Evolutionary conservation across 2,329 filamentous ascomycete genomes (phyloP), one percentile per base, ranked within the genome.

Genomic region (Penicillium sp.): DNA sequence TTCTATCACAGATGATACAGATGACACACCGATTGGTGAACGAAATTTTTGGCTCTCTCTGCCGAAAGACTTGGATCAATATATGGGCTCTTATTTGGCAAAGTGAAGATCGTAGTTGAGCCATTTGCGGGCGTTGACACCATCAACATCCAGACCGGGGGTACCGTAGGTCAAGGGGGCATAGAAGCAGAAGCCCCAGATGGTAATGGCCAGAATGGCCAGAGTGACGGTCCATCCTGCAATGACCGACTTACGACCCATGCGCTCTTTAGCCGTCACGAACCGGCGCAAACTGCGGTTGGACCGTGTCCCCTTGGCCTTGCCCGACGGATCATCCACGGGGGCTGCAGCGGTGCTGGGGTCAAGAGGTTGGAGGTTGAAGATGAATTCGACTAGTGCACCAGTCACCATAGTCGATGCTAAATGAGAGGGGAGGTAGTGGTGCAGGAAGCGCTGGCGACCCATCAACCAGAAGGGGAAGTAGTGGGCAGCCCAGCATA

Each of bases 401-500:
- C 92, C 92, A 0, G 92, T 85, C 14, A 98, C 89, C 25, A 98
- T 76, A 17, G 80, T 80, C 5, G 88, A 95, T 1, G 92, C 90
- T 8, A 98, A 75, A 60, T 98, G 92, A 1, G 92, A 87, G 0
- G 92, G 92, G 3, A 98, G 78, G 61, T 98, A 98, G 68, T 98
- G 92, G 66, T 98, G 92, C 52, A 98, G 68, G 80, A 98, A 98
- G 49, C 95, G 81, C 65, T 98, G 90, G 55, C 90, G 88, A 40
- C 90, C 90, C 90, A 98, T 98, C 48, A 95, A 79, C 71, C 81
- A 98, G 74, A 98, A 98, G 35, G 90, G 90, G 65, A 95, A 80
- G 72, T 95, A 98, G 65, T 98, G 92, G 2, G 88, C 90, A 10
- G 86, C 88, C 92, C 92, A 98, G 39, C 88, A 87, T 40, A 98